phyloP scores from a whole-genome alignment of 352 stramenopile genomes.

The Pythium phragmiticola region DNA sequence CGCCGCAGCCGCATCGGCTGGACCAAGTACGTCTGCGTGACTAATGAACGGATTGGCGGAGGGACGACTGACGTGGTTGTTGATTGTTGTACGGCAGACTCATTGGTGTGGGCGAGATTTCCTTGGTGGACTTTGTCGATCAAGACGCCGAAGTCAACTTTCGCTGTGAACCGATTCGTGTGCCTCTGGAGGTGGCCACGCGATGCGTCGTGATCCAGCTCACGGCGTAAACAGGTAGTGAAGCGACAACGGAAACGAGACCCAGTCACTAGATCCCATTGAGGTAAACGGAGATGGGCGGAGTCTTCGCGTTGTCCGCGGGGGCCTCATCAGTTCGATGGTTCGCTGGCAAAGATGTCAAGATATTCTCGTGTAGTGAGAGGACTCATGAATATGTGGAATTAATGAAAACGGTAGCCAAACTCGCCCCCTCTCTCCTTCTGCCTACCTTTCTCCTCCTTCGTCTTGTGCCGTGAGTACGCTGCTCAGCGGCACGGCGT shows the following conservation, averaged over 20 bases:
- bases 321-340: no score
- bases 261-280: no score
- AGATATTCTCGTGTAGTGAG: no score
- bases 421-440: neutral
- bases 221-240: neutral
- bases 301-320: no score
- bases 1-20: conserved; percentile 16
- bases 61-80: neutral
- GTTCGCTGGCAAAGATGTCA: no score
- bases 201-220: conserved; percentile 1
- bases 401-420: neutral
- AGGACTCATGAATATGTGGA: no score
- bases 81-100: neutral
- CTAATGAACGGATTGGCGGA: neutral
- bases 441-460: neutral
- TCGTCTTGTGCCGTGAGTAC: neutral
- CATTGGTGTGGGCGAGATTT: neutral
- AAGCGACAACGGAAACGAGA: no score
- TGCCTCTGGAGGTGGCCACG: neutral
- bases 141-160: neutral
- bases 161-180: neutral
- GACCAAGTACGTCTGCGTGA: conserved; percentile 11
- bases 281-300: no score
- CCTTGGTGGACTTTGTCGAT: neutral
- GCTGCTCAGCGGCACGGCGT: conserved; percentile 39